Base-by-base conservation (phyloP, 768 basidiomycete species). In the Rhodotorula sphaerocarpa region DNA sequence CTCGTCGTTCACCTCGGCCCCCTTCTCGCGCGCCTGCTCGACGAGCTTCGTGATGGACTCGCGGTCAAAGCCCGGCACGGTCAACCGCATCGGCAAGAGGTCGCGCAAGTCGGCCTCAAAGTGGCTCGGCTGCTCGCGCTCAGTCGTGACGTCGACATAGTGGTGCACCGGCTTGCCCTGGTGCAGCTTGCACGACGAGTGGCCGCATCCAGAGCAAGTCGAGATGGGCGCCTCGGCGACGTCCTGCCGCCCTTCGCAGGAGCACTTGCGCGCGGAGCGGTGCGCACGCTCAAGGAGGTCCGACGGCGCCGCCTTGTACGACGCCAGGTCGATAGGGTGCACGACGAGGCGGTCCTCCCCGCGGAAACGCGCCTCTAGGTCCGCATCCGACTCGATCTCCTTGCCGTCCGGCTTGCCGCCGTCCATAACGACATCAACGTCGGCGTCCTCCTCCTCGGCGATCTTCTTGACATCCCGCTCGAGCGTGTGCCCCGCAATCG, bases 121-220 rank as follows among this genome's bases (percentile, higher is more conserved):
- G 14, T 80, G 78, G 18, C 80, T 79, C 3, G 92, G 91, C 7
- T 80, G 77, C 14, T 87, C 73, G n/a, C 92, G 84, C 7, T 72
- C 75, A 0, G 7, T 5, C 25, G 14, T 4, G 36, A 33, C 57
- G 12, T 78, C 75, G 25, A 75, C 73, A 66, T 83, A 83, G 67
- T 84, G 86, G 74, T 96, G 92, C 70, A 91, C 87, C 0, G 92
- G 92, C 68, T 89, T 84, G 31, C 90, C 90, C 45, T 87, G 88
- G 72, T 90, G 93, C 73, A 85, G 85, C 67, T 81, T 80, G 77
- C 92, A 96, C 39, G 86, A 84, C 20, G 88, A 82, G 14, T 83
- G 82, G 10, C 81, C 82, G 72, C 92, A 96, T 62, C 89, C 87
- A 20, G 72, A 64, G 74, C 92, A 96, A 16, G 80, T 81, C 42